Conservation (phyloP, 2,329 filamentous ascomycete species). For the Xylaria sp. region DNA sequence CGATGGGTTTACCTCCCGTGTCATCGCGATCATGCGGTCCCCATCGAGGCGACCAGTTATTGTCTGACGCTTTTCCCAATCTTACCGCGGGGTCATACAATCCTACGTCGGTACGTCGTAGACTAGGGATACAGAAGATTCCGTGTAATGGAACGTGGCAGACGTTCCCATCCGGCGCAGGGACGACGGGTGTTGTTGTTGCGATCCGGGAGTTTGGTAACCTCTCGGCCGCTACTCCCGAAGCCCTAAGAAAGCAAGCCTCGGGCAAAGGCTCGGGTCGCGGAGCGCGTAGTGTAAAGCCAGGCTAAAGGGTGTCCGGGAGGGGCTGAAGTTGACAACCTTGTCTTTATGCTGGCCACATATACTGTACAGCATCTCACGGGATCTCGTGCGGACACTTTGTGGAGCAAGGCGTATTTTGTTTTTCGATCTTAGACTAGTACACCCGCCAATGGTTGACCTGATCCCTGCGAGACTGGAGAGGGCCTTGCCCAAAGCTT, state of each 20-base stretch:
- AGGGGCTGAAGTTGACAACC: neutral
- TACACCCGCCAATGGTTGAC: neutral
- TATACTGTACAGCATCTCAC: slow-evolving; percentile 18
- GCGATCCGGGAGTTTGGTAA: slow-evolving; percentile 21
- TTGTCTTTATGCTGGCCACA: slow-evolving; percentile 13
- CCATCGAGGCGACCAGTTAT: neutral
- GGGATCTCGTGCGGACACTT: slow-evolving; percentile 20
- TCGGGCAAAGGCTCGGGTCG: neutral
- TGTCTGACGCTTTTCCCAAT: neutral
- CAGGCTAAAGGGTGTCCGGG: neutral
- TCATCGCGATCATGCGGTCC: no score
- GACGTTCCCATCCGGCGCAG: neutral
- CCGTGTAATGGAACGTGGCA: neutral
- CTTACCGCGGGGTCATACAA: neutral
- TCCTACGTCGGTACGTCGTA: neutral
- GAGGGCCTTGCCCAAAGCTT: neutral
- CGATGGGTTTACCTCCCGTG: no score
- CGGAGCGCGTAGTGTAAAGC: neutral
- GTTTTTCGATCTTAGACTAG: neutral
- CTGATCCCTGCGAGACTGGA: slow-evolving; percentile 1
- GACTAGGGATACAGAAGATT: neutral
- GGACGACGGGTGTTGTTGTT: neutral
- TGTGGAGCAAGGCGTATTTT: slow-evolving; percentile 10
- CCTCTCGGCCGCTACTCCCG: neutral
- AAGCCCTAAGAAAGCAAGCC: neutral